Evolutionary conservation across 2,329 filamentous ascomycete species (phyloP).

Genomic region (Alternaria gaisen): DNA sequence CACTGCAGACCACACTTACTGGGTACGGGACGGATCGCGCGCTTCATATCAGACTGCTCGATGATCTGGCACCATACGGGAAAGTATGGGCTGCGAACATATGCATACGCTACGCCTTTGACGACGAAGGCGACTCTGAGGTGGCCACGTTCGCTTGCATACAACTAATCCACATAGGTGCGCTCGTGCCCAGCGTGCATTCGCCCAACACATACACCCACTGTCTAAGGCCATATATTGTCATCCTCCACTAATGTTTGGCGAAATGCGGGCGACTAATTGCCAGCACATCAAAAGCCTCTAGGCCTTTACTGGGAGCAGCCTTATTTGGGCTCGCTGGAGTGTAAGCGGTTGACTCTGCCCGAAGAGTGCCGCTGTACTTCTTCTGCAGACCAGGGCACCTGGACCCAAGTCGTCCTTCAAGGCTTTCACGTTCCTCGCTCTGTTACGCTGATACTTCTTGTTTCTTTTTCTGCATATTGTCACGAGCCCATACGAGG

Average conservation of each 20-base stretch:
- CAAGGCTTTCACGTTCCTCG: conserved; percentile 36
- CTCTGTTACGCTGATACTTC: conserved; percentile 37
- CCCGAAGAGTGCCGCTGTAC: conserved; percentile 40
- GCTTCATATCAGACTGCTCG: conserved; percentile 35
- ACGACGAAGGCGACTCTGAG: conserved; percentile 47
- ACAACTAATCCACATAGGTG: conserved; percentile 48
- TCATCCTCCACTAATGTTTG: conserved; percentile 49
- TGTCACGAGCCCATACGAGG: conserved; percentile 27
- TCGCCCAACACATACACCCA: conserved; percentile 50
- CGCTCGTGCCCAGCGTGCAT: conserved; percentile 49
- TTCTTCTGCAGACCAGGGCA: conserved; percentile 44
- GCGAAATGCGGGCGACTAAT: conserved; percentile 47
- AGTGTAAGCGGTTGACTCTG: conserved; percentile 26
- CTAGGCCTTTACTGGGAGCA: conserved; percentile 37
- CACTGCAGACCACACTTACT: conserved; percentile 25
- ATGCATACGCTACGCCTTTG: conserved; percentile 39
- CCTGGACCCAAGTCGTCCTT: conserved; percentile 39
- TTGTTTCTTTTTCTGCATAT: conserved; percentile 40
- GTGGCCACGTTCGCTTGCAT: conserved; percentile 51
- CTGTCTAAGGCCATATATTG: conserved; percentile 46
- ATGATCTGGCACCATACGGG: conserved; percentile 51
- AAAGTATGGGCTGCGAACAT: conserved; percentile 45
- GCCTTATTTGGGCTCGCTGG: conserved; percentile 41
- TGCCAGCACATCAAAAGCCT: conserved; percentile 54
- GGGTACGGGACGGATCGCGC: conserved; percentile 48